phyloP scores from a whole-genome alignment of 208 protist genomes.

The Leishmania tropica region DNA sequence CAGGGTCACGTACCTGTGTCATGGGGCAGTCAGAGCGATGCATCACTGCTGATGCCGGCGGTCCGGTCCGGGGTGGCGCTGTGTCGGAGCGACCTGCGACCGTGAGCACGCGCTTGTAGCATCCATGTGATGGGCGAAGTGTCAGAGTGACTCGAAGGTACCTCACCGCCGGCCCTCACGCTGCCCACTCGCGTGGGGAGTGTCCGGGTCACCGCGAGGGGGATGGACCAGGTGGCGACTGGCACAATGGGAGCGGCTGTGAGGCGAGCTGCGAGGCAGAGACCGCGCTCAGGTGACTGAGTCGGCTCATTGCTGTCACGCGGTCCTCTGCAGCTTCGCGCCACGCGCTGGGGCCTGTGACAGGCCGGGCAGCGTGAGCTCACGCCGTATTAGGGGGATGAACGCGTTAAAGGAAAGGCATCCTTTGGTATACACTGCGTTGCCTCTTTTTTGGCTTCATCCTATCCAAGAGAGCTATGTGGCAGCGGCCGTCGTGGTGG shows the following conservation, averaged over 20 bases:
- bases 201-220: background rate
- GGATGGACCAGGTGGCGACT: background rate
- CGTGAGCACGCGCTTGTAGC: too few species aligned
- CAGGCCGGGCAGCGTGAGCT: background rate
- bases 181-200: background rate
- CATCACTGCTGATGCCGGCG: background rate
- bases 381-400: background rate
- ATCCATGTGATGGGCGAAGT: too few species aligned
- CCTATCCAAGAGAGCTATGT: background rate
- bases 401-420: background rate
- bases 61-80: too few species aligned
- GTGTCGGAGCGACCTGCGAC: too few species aligned
- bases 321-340: background rate
- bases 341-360: background rate
- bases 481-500: background rate
- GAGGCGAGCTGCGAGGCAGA: background rate
- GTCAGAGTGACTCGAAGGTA: too few species aligned
- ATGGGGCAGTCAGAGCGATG: background rate
- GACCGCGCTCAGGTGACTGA: background rate
- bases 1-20: background rate
- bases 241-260: background rate
- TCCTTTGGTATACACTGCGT: background rate
- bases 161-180: too few species aligned
- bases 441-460: background rate
- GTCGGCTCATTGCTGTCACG: background rate